Evolutionary conservation across 371 early-diverging fungal genomes (phyloP).

Genomic region (Batkoa obscura): DNA sequence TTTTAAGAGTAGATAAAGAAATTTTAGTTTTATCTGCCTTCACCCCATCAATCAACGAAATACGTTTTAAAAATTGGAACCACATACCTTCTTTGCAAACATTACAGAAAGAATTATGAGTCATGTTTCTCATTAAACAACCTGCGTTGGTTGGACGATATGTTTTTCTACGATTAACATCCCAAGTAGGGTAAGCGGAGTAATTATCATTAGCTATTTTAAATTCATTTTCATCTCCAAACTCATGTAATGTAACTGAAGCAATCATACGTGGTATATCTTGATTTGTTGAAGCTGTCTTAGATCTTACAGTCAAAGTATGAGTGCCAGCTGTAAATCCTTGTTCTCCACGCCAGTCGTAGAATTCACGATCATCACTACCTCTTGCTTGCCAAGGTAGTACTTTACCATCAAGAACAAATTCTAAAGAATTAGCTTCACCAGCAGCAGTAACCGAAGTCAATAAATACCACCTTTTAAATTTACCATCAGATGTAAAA

Average conservation of each 20-base stretch:
- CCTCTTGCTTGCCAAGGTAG: constrained; percentile 23
- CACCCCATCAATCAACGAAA: constrained; percentile 3
- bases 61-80: constrained; percentile 16
- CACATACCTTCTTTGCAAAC: constrained; percentile 36
- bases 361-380: constrained; percentile 24
- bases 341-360: constrained; percentile 18
- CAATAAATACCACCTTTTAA: constrained; percentile 21
- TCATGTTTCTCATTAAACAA: constrained; percentile 41
- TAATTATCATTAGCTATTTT: constrained; percentile 16
- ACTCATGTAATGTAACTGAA: constrained; percentile 29
- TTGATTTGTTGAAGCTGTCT: not conserved
- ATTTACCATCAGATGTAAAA: constrained; percentile 24
- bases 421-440: constrained; percentile 14
- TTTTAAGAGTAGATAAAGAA: not conserved
- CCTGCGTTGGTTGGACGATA: constrained; percentile 27
- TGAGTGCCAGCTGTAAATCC: constrained; percentile 6
- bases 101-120: constrained; percentile 20
- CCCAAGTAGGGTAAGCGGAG: constrained; percentile 25
- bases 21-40: not conserved
- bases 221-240: constrained; percentile 19
- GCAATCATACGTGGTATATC: constrained; percentile 30
- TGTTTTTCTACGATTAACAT: constrained; percentile 14
- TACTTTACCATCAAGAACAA: constrained; percentile 18
- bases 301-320: not conserved
- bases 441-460: constrained; percentile 30